Evolutionary conservation across 345 rosid species (phyloP).

Genomic region (Citrus glauca): DNA sequence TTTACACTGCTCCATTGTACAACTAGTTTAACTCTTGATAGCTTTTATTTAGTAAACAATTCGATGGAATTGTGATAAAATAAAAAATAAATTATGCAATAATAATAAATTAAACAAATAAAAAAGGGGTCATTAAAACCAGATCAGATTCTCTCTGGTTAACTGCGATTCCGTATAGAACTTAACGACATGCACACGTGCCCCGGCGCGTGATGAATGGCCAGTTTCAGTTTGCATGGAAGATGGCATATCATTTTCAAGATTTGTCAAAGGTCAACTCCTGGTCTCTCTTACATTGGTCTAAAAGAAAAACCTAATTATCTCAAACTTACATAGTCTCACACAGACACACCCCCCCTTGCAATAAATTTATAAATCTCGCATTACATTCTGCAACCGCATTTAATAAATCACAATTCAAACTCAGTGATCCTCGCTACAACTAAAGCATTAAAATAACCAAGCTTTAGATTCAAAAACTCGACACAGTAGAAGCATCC

Average conservation of each 20-base stretch:
- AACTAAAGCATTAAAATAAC: slow-evolving; percentile 20
- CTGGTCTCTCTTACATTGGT: slow-evolving; percentile 12
- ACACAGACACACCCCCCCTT: no score
- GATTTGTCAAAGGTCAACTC: slow-evolving; percentile 23
- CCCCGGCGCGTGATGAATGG: slow-evolving; percentile 7
- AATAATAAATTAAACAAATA: neutral
- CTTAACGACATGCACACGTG: slow-evolving; percentile 14
- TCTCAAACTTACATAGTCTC: neutral
- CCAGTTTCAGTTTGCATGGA: neutral
- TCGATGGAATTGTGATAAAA: no score
- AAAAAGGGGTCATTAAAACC: neutral
- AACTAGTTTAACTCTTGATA: no score
- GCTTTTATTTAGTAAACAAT: no score
- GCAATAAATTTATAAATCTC: neutral
- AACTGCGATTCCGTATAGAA: neutral
- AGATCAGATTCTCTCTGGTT: neutral
- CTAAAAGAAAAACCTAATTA: neutral
- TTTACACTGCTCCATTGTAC: no score
- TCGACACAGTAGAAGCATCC: slow-evolving; percentile 8
- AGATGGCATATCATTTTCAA: neutral
- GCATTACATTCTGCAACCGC: neutral
- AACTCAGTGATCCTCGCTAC: neutral
- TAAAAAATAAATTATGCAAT: neutral
- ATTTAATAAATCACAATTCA: neutral
- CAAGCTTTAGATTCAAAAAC: slow-evolving; percentile 29